A percentile compares a stretch with the other conserved stretches of the same genome.
Conservation (phyloP, 371 early-diverging fungal species). For the Batkoa obscura region DNA sequence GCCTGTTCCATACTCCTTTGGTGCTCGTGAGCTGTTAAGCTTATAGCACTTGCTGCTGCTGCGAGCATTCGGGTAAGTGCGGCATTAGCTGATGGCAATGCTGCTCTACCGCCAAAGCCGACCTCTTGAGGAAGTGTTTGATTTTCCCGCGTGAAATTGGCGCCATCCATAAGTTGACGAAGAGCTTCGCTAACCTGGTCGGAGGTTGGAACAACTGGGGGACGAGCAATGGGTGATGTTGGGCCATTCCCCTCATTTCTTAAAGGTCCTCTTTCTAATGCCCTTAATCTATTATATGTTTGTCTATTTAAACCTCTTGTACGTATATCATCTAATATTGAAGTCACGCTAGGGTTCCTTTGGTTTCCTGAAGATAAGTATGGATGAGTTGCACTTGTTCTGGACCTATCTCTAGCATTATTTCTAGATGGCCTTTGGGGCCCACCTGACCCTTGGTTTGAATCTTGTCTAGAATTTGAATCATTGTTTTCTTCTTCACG, state of each 20-base stretch:
- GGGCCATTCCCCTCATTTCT: too few species aligned
- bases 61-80: background rate
- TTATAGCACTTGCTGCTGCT: constrained; percentile 1
- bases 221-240: too few species aligned
- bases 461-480: too few species aligned
- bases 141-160: too few species aligned
- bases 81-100: background rate
- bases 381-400: background rate
- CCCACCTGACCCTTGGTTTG: background rate
- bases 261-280: too few species aligned
- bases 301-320: background rate
- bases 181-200: too few species aligned
- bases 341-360: background rate
- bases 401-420: background rate
- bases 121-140: background rate
- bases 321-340: background rate
- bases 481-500: background rate
- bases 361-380: background rate
- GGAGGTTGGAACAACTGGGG: too few species aligned
- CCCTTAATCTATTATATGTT: too few species aligned
- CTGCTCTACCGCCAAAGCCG: background rate
- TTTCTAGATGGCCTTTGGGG: background rate
- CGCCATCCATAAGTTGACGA: too few species aligned
- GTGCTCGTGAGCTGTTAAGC: background rate
- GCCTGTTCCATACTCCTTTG: background rate